These are phyloP conservation scores for Curvularia lunata DNA, from an alignment of 2,329 filamentous ascomycete genomes.

Conservation along the genomic window DNA sequence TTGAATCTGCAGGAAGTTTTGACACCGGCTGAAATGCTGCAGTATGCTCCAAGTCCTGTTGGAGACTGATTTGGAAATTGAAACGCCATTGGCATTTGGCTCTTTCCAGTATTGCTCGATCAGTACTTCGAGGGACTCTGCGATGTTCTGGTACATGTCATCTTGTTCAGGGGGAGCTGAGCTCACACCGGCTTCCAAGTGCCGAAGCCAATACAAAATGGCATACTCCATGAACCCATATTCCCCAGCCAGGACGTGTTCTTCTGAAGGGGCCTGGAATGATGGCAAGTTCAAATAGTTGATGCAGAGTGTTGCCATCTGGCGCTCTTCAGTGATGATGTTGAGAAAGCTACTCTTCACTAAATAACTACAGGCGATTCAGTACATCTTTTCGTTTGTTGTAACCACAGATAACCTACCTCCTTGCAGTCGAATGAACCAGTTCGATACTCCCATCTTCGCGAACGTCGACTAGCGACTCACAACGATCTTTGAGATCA, in stretches of 20 bases:
- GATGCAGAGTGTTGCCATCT: conserved; percentile 22
- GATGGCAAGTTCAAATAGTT: conserved; percentile 22
- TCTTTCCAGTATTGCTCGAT: conserved; percentile 19
- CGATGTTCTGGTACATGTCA: conserved; percentile 3
- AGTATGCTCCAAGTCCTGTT: conserved; percentile 16
- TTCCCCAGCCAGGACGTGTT: conserved; percentile 16
- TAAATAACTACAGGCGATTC: conserved; percentile 15
- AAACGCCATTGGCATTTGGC: neutral
- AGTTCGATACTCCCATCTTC: conserved; percentile 45
- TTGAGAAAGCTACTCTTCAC: conserved; percentile 12
- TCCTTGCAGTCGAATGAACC: conserved; percentile 48
- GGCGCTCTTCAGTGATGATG: conserved; percentile 9
- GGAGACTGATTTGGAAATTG: conserved; percentile 13
- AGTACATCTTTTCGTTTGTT: neutral
- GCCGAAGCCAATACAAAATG: conserved; percentile 21
- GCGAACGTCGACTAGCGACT: conserved; percentile 48
- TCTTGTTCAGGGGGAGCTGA: neutral
- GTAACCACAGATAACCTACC: conserved; percentile 33
- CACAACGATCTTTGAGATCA: conserved; percentile 44
- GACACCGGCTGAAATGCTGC: conserved; percentile 6
- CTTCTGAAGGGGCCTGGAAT: conserved; percentile 4
- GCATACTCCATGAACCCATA: conserved; percentile 28
- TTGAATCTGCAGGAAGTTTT: conserved; percentile 9
- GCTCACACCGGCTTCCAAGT: conserved; percentile 20
- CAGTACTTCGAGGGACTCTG: conserved; percentile 18